These are phyloP conservation scores for Backusella mclennaniae DNA, from an alignment of 192 early-diverging fungal genomes.

Conservation along the genomic window DNA sequence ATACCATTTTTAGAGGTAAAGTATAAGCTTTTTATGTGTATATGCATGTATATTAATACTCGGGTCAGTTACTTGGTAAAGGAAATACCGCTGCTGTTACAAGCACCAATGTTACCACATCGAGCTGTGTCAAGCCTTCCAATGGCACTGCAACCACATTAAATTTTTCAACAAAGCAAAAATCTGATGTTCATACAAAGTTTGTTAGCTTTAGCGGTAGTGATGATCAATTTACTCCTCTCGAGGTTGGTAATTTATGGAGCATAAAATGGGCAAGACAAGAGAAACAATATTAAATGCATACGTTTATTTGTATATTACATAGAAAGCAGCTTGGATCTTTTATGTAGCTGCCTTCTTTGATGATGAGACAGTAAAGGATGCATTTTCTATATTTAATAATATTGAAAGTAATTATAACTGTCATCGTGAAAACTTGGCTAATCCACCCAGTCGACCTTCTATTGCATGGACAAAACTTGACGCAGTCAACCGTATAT, in stretches of 20 bases:
- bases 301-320: background rate
- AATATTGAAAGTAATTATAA: background rate
- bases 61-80: background rate
- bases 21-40: background rate
- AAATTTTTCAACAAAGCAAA: background rate
- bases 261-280: background rate
- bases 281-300: background rate
- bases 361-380: background rate
- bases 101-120: background rate
- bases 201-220: constrained; percentile 4
- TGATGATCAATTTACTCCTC: background rate
- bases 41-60: background rate
- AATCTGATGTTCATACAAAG: background rate
- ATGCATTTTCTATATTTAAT: background rate
- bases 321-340: constrained; percentile 11
- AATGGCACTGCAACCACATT: background rate
- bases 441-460: background rate
- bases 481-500: background rate
- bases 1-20: background rate
- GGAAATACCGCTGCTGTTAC: background rate
- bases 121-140: background rate
- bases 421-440: background rate
- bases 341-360: constrained; percentile 9
- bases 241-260: background rate
- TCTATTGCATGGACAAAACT: background rate